These are phyloP conservation scores for Coemansia aciculifera DNA, from an alignment of 192 early-diverging fungal genomes.

Conservation along the genomic window DNA sequence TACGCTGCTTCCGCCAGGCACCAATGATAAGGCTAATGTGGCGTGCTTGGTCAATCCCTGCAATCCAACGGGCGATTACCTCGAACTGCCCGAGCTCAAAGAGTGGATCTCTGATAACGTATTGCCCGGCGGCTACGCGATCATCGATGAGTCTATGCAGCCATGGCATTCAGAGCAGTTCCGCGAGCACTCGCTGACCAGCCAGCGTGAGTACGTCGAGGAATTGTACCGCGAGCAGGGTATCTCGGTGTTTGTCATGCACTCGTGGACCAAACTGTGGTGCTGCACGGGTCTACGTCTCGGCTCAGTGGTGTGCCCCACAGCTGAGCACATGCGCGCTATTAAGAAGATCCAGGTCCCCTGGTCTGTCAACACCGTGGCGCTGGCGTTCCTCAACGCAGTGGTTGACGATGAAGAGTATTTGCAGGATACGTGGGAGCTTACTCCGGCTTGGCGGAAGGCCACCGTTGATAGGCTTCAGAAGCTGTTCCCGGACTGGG, in stretches of 20 bases:
- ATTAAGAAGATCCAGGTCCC: constrained; percentile 84
- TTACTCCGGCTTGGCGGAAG: constrained; percentile 69
- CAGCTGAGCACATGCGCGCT: constrained; percentile 66
- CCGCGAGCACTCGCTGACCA: constrained; percentile 78
- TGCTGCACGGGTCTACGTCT: constrained; percentile 88
- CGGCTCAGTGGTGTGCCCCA: constrained; percentile 86
- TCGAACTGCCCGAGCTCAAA: constrained; percentile 71
- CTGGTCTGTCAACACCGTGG: constrained; percentile 90
- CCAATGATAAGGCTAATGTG: constrained; percentile 64
- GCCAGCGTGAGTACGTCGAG: constrained; percentile 67
- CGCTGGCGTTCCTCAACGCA: constrained; percentile 77
- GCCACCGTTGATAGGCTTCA: constrained; percentile 43
- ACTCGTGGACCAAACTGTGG: constrained; percentile 95
- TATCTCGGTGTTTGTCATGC: constrained; percentile 83
- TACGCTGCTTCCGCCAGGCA: constrained; percentile 61
- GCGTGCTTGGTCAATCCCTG: constrained; percentile 89
- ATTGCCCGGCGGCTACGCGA: constrained; percentile 72
- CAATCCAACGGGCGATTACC: constrained; percentile 89
- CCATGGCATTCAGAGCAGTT: constrained; percentile 84
- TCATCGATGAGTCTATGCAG: constrained; percentile 94
- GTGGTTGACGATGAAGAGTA: constrained; percentile 72
- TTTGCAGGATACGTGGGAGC: constrained; percentile 75
- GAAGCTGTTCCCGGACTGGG: constrained; percentile 57
- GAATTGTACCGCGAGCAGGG: constrained; percentile 62
- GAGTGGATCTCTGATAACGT: constrained; percentile 75